Evolutionary conservation across 2,329 filamentous ascomycete genomes (phyloP).

Genomic region (Lojkania enalia): DNA sequence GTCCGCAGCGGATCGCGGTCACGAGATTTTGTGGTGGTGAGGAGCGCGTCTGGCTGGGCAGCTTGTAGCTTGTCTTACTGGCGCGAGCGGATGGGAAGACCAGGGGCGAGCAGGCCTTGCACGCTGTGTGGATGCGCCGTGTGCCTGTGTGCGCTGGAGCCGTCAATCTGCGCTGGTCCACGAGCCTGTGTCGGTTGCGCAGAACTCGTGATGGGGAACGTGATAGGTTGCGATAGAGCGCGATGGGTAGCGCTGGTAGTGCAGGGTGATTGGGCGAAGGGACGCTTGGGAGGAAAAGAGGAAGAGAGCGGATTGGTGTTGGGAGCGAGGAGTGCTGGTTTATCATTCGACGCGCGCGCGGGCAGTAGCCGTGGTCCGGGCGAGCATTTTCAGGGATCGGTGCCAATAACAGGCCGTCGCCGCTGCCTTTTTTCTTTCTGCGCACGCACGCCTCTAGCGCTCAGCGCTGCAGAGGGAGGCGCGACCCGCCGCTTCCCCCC

Average conservation of each 20-base stretch:
- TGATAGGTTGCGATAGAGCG: constrained; percentile 2
- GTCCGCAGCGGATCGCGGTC: constrained; percentile 39
- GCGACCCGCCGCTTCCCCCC: too few relatives aligned
- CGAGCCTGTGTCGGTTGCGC: constrained; percentile 10
- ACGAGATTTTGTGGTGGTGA: constrained; percentile 40
- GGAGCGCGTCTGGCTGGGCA: constrained; percentile 10
- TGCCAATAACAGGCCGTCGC: too few relatives aligned
- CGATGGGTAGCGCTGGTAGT: constrained; percentile 20
- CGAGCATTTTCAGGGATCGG: constrained; percentile 19
- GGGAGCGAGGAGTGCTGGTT: constrained; percentile 24
- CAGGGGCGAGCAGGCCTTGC: neutral
- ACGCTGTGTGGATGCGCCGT: constrained; percentile 6
- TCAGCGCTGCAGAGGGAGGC: too few relatives aligned
- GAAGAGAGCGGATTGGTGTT: constrained; percentile 31
- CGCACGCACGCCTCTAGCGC: too few relatives aligned
- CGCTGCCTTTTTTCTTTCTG: too few relatives aligned
- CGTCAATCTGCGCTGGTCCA: constrained; percentile 7
- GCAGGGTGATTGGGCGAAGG: constrained; percentile 38
- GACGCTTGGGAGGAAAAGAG: constrained; percentile 20
- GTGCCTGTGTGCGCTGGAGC: neutral
- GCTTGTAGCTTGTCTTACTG: neutral
- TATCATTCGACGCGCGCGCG: constrained; percentile 7
- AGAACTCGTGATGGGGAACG: constrained; percentile 8
- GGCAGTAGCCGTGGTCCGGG: constrained; percentile 9
- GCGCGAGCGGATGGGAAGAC: neutral